Base-by-base conservation (phyloP, 306 rosid genomes). In the Arachis stenosperma region DNA sequence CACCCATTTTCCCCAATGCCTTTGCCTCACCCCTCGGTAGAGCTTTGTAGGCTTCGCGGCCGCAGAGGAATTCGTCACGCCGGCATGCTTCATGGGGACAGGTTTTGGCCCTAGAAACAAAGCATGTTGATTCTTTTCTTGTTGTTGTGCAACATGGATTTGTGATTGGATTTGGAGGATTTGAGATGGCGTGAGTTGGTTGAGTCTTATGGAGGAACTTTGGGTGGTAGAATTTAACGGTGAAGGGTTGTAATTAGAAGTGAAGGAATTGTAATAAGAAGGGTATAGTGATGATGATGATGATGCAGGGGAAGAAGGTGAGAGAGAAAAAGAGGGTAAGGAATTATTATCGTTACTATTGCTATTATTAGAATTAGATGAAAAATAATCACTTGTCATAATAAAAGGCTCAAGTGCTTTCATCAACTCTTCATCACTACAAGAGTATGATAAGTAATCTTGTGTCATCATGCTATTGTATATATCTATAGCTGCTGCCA, bases 1-100 rank as follows among this genome's bases (percentile, higher is more conserved):
- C 0, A 91, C 97, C 97, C 96, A 91, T 67, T 89, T 91, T 0
- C 96, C 97, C 97, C 97, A 89, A 52, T 91, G 97, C 41, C 96
- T 71, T 83, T 89, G 96, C 39, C 97, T 84, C 65, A 91, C 96
- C 37, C 97, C 97, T 47, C 92, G 74, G 79, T 86, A 91, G 2
- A 87, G 89, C 69, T 89, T 89, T 1, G 75, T 76, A 57, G 93
- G 57, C 15, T 87, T 88, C 51, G 11, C 51, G 10, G 76, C 51
- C 13, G 76, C 6, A 41, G 79, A 77, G 78, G 61, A 27, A 17
- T 75, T 12, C 3, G 51, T 82, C 2, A 11, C 84, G 2, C 27
- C 77, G 8, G 37, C 37, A 33, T 84, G 81, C 65, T 90, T 90
- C 97, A 90, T 88, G 10, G 92, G 83, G 56, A 80, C 29, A 13